Evolutionary conservation across 495 filamentous ascomycete species (phyloP).

Genomic region (Hyaloscypha bicolor): DNA sequence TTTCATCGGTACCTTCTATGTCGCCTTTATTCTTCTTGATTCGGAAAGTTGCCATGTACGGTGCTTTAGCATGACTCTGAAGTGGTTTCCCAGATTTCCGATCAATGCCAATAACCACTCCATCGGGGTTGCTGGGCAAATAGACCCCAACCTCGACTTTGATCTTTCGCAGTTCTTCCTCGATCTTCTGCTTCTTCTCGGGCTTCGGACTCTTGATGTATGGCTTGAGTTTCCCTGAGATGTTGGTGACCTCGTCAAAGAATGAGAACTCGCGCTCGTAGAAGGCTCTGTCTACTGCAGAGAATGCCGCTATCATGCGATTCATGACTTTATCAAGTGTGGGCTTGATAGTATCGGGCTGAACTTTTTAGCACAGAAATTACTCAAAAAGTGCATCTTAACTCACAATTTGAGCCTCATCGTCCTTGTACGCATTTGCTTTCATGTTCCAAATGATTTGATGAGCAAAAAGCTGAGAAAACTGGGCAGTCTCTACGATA

Average conservation of each 20-base stretch:
- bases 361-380: not conserved
- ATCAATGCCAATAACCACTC: conserved; percentile 95
- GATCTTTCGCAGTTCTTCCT: conserved; percentile 96
- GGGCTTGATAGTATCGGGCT: conserved; percentile 92
- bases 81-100: conserved; percentile 95
- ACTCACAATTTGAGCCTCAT: conserved; percentile 85
- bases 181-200: conserved; percentile 99
- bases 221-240: conserved; percentile 93
- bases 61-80: conserved; percentile 96
- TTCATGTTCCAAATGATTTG: conserved; percentile 99
- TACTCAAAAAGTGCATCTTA: not conserved
- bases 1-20: conserved; percentile 49
- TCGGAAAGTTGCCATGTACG: conserved; percentile 97
- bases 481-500: conserved; percentile 92
- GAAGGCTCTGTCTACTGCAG: conserved; percentile 73
- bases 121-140: conserved; percentile 94
- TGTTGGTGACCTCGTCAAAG: conserved; percentile 94
- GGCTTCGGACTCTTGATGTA: conserved; percentile 90
- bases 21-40: conserved; percentile 74
- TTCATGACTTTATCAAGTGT: conserved; percentile 89
- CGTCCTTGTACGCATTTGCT: conserved; percentile 96
- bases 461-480: conserved; percentile 95
- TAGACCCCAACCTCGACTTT: conserved; percentile 97
- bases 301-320: conserved; percentile 81
- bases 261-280: conserved; percentile 96